Conservation (phyloP, 106 monocot species). For the Dendrobium catenatum region DNA sequence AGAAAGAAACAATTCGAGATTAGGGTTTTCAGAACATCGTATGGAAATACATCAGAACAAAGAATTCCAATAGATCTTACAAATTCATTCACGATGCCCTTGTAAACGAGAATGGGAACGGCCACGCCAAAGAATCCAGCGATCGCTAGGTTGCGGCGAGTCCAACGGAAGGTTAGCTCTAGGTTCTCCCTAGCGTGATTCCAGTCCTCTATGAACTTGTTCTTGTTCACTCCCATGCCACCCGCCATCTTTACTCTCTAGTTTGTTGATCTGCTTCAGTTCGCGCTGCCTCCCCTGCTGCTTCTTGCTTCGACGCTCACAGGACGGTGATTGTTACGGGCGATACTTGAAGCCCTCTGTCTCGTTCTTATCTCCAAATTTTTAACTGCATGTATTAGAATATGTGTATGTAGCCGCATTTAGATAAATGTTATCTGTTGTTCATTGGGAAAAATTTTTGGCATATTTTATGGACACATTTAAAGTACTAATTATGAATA, state of each 20-base stretch:
- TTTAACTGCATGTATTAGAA: too few relatives aligned
- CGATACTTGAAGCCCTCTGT: too few relatives aligned
- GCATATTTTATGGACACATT: too few relatives aligned
- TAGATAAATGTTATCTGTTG: too few relatives aligned
- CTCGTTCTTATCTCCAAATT: too few relatives aligned
- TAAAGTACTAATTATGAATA: too few relatives aligned
- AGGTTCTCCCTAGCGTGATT: conserved; percentile 76
- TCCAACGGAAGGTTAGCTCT: conserved; percentile 90
- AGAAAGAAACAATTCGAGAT: background rate
- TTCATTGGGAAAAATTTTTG: too few relatives aligned
- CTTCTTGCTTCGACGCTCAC: background rate
- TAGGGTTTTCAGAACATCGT: conserved; percentile 1
- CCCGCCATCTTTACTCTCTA: conserved; percentile 52
- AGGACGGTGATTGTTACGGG: background rate
- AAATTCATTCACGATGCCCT: conserved; percentile 75
- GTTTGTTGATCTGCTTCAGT: background rate
- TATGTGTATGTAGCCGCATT: too few relatives aligned
- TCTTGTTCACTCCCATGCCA: conserved; percentile 94
- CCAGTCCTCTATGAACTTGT: conserved; percentile 89
- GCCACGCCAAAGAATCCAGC: conserved; percentile 91
- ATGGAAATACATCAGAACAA: background rate
- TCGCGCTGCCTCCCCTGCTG: background rate
- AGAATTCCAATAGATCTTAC: conserved; percentile 14
- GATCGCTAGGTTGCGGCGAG: conserved; percentile 79
- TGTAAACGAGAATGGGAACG: conserved; percentile 80